Conservation (phyloP, 768 basidiomycete species). For the Hydnomerulius pinastri region DNA sequence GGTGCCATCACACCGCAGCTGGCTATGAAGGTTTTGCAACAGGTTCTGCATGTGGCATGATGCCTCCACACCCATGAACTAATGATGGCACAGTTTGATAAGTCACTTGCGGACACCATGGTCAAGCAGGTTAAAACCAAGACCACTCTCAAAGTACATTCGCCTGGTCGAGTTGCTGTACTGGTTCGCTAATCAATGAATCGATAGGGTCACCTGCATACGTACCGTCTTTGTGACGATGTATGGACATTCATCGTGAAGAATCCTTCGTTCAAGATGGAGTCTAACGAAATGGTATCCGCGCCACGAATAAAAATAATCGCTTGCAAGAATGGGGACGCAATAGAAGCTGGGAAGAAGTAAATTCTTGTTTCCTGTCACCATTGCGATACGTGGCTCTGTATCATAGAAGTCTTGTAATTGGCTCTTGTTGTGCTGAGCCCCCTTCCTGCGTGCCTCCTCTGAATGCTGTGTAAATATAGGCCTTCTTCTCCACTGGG, state of each 20-base stretch:
- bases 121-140: slow-evolving; percentile 94
- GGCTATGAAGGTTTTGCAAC: slow-evolving; percentile 97
- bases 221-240: slow-evolving; percentile 91
- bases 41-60: slow-evolving; percentile 56
- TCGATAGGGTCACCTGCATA: slow-evolving; percentile 81
- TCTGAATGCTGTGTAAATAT: neutral
- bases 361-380: slow-evolving; percentile 29
- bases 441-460: neutral
- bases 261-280: slow-evolving; percentile 94
- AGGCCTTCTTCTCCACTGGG: too few species aligned
- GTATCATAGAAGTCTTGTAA: slow-evolving; percentile 32
- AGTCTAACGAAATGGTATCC: slow-evolving; percentile 75
- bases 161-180: neutral
- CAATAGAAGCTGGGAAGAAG: slow-evolving; percentile 82
- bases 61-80: slow-evolving; percentile 9
- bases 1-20: slow-evolving; percentile 96
- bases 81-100: slow-evolving; percentile 76
- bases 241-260: slow-evolving; percentile 99
- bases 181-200: slow-evolving; percentile 4
- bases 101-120: slow-evolving; percentile 90
- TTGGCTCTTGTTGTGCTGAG: slow-evolving; percentile 3
- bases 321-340: slow-evolving; percentile 95
- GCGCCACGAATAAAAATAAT: slow-evolving; percentile 93
- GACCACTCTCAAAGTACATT: slow-evolving; percentile 82
- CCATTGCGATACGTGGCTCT: slow-evolving; percentile 1